Evolutionary conservation across 495 filamentous ascomycete species (phyloP).

Genomic region (Penicillium subrubescens): DNA sequence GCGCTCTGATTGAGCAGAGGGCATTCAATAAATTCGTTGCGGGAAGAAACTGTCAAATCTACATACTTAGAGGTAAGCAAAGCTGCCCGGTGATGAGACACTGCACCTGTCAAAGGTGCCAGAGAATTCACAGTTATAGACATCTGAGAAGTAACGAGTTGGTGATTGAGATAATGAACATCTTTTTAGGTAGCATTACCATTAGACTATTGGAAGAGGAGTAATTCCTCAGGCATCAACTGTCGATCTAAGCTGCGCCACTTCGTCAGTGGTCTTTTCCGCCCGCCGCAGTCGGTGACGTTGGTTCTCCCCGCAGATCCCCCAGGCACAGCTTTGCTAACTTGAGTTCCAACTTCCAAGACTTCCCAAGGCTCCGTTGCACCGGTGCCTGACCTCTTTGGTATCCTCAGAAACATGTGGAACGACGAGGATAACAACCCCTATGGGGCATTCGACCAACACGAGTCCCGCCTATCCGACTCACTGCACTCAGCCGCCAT

Average conservation of each 20-base stretch:
- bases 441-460: constrained; percentile 85
- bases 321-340: constrained; percentile 23
- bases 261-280: constrained; percentile 8
- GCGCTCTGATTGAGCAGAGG: too few relatives aligned
- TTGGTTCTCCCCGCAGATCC: constrained; percentile 33
- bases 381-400: constrained; percentile 21
- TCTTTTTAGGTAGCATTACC: too few relatives aligned
- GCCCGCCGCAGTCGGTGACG: constrained; percentile 24
- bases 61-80: too few relatives aligned
- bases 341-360: constrained; percentile 4
- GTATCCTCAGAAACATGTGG: constrained; percentile 45
- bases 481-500: constrained; percentile 66
- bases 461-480: constrained; percentile 75
- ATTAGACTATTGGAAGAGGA: too few relatives aligned
- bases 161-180: too few relatives aligned
- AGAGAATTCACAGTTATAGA: too few relatives aligned
- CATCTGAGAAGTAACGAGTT: too few relatives aligned
- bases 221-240: background rate
- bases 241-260: constrained; percentile 1
- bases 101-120: too few relatives aligned
- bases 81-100: too few relatives aligned
- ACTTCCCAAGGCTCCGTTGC: constrained; percentile 8
- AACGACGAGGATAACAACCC: constrained; percentile 96
- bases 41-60: too few relatives aligned
- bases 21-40: too few relatives aligned